Percentiles rank a stretch among this genome's conserved stretches.
Conservation (phyloP, 176 grass and related monocot species). For the Avena insularis region DNA sequence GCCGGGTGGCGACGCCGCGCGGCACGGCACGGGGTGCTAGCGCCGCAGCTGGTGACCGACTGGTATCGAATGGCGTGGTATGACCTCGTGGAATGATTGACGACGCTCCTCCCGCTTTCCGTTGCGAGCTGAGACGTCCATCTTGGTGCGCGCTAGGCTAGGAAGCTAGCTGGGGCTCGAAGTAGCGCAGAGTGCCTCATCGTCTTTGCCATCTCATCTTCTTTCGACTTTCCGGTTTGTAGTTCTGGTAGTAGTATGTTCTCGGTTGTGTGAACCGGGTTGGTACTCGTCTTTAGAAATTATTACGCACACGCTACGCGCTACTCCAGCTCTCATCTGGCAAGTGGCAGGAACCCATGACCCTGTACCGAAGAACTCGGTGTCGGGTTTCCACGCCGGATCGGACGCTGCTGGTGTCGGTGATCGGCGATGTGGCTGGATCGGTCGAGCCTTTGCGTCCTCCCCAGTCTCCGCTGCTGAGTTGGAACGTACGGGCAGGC, state of each 20-base stretch:
- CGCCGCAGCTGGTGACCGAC: background rate
- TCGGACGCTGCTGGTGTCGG: slow-evolving; percentile 34
- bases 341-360: background rate
- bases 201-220: background rate
- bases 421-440: background rate
- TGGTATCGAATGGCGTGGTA: background rate
- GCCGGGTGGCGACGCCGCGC: background rate
- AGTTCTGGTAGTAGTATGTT: no score
- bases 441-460: no score
- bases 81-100: background rate
- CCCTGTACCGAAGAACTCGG: slow-evolving; percentile 12
- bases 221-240: background rate
- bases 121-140: slow-evolving; percentile 31
- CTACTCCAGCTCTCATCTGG: background rate
- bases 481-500: no score
- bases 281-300: background rate
- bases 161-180: no score
- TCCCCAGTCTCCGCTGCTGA: no score
- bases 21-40: background rate
- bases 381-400: slow-evolving; percentile 14
- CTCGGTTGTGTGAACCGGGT: background rate
- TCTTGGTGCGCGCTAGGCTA: background rate
- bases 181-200: no score
- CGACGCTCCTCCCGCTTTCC: background rate
- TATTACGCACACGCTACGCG: background rate